Base-by-base conservation (phyloP, 2,329 filamentous ascomycete genomes). In the Sphaceloma murrayae region DNA sequence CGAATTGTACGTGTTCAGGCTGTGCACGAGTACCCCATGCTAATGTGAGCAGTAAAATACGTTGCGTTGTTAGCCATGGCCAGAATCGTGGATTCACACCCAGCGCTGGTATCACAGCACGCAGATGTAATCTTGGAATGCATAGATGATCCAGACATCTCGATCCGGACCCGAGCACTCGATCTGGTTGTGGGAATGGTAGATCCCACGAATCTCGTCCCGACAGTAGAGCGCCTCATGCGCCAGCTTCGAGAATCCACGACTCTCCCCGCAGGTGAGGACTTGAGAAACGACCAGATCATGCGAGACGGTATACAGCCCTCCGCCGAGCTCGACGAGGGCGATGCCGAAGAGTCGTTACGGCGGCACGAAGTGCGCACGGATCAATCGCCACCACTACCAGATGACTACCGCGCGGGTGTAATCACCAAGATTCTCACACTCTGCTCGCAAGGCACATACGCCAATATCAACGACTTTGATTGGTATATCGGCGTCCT, bases 401-500 rank as follows among this genome's bases (percentile, higher is more conserved):
- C 91, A 0, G 81, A 88, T 49, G 85, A 94, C 51, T 98, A 96
- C 61, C 80, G 80, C 42, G 68, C 80, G 27, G 85, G 85, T 54
- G 85, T 95, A 14, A 85, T 96, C 43, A 74, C 75, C 46, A 77
- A 84, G 48, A 86, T 96, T 48, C 62, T 96, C 8, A 78, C 80
- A 49, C 94, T 98, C 78, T 96, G 89, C 61, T 85, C 86, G 6
- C 78, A 80, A 51, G 82, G 88, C 52, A 94, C 87, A 49, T 98
- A 96, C 60, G 74, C 75, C 29, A 85, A 87, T 56, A 71, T 98
- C 36, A 68, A 74, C 43, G 89, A 98, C 59, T 98, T 98, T 60
- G 89, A 95, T 53, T 98, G 91, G 91, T 96, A 96, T 61, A 82
- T 96, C 52, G 85, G 91, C 52, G 77, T 94, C 19, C 67, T 98